Conservation (phyloP, 306 rosid genomes). For the Castanea mollissima region DNA sequence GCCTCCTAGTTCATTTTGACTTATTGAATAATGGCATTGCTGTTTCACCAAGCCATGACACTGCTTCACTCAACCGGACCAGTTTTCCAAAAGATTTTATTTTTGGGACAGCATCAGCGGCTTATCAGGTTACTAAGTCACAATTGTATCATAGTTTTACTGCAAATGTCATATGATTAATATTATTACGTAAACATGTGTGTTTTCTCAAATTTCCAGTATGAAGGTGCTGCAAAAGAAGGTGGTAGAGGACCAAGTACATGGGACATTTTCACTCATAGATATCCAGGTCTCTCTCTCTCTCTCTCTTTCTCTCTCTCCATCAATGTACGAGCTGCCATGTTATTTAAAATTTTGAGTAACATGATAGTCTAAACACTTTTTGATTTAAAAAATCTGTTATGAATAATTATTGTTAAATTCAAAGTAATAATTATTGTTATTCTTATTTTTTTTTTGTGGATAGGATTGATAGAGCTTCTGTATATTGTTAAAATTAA, state of each 20-base stretch:
- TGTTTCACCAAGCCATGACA: neutral
- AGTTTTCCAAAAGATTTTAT: neutral
- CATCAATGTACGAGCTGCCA: too few relatives aligned
- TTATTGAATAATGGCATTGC: neutral
- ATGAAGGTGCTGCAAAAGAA: conserved; percentile 1
- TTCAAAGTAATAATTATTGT: too few relatives aligned
- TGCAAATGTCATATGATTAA: neutral
- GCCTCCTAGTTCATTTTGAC: neutral
- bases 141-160: neutral
- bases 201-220: too few relatives aligned
- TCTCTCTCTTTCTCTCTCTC: neutral
- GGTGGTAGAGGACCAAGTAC: neutral
- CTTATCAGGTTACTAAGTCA: neutral
- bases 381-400: too few relatives aligned
- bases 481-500: too few relatives aligned
- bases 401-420: too few relatives aligned
- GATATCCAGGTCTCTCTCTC: neutral
- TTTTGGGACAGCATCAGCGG: neutral
- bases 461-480: too few relatives aligned
- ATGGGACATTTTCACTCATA: neutral
- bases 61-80: neutral
- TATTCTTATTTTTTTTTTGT: too few relatives aligned
- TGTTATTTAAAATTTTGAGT: too few relatives aligned
- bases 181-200: too few relatives aligned
- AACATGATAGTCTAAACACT: too few relatives aligned